Percentiles rank a stretch among this genome's conserved stretches.
Evolutionary conservation across 2,329 filamentous ascomycete genomes (phyloP).

Genomic region (Mycocentrospora acerina): DNA sequence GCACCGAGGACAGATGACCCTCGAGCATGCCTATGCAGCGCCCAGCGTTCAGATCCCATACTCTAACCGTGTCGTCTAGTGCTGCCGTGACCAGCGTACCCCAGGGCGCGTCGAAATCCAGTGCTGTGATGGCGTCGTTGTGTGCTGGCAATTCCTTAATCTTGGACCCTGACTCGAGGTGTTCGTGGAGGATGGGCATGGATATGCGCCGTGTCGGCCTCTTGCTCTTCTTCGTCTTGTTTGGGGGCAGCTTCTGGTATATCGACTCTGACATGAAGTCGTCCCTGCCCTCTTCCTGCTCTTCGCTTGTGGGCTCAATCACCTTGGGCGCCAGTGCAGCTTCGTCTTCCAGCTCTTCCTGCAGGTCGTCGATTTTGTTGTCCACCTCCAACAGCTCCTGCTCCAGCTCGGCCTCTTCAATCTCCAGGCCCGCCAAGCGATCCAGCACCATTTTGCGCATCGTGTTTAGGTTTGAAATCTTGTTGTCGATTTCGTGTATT

Average conservation of each 20-base stretch:
- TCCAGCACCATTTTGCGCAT: constrained; percentile 94
- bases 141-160: constrained; percentile 91
- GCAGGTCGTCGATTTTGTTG: constrained; percentile 63
- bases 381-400: constrained; percentile 71
- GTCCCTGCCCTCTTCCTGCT: constrained; percentile 55
- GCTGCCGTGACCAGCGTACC: constrained; percentile 91
- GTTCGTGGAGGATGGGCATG: constrained; percentile 93
- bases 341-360: constrained; percentile 59
- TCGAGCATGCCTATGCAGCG: constrained; percentile 89
- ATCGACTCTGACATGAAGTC: constrained; percentile 98
- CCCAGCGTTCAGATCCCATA: constrained; percentile 95
- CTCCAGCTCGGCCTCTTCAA: constrained; percentile 87
- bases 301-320: constrained; percentile 46
- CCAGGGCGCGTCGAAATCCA: constrained; percentile 98
- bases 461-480: constrained; percentile 86
- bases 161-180: constrained; percentile 83
- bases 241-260: constrained; percentile 81
- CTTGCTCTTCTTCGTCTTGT: constrained; percentile 55
- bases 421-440: constrained; percentile 79
- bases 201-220: constrained; percentile 69
- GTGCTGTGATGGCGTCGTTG: constrained; percentile 79
- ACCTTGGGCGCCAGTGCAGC: constrained; percentile 48
- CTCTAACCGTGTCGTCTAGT: constrained; percentile 87
- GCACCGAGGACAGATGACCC: constrained; percentile 91
- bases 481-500: constrained; percentile 94